Evolutionary conservation across 1,284 basidiomycete species (phyloP).

Genomic region (Athelia psychrophila): DNA sequence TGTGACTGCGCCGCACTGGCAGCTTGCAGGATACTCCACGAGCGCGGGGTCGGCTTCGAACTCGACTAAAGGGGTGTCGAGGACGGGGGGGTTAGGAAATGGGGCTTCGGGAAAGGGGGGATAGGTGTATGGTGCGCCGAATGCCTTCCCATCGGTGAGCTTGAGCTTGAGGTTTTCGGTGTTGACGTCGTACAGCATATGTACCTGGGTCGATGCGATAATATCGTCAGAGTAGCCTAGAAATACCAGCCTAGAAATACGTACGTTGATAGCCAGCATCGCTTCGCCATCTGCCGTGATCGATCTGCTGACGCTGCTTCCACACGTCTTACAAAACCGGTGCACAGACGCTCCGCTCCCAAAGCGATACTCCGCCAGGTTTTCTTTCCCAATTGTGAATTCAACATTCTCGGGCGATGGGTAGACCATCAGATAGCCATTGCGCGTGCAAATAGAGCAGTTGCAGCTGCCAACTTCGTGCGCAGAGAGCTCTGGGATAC

Average conservation of each 20-base stretch:
- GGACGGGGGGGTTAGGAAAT: background rate
- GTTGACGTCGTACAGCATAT: background rate
- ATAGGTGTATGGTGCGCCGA: background rate
- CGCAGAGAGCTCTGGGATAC: background rate
- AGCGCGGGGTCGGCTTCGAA: background rate
- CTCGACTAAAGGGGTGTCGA: no score
- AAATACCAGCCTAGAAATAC: background rate
- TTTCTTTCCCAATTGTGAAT: background rate
- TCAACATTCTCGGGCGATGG: background rate
- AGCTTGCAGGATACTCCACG: background rate
- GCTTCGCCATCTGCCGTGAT: background rate
- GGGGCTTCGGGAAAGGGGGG: background rate
- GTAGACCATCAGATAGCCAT: slow-evolving; percentile 1
- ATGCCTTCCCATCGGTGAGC: background rate
- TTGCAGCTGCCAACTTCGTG: background rate
- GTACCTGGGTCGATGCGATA: background rate
- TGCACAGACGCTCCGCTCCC: background rate
- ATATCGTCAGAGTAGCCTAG: background rate
- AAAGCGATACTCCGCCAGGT: background rate
- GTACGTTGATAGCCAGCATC: background rate
- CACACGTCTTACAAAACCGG: background rate
- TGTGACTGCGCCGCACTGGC: background rate
- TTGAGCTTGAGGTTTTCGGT: background rate
- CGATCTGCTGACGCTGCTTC: background rate
- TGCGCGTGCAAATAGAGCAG: slow-evolving; percentile 1